Percentiles rank a stretch among this genome's conserved stretches.
These are phyloP conservation scores for Pythium monospermum DNA, from an alignment of 352 stramenopile genomes.

Conservation along the genomic window DNA sequence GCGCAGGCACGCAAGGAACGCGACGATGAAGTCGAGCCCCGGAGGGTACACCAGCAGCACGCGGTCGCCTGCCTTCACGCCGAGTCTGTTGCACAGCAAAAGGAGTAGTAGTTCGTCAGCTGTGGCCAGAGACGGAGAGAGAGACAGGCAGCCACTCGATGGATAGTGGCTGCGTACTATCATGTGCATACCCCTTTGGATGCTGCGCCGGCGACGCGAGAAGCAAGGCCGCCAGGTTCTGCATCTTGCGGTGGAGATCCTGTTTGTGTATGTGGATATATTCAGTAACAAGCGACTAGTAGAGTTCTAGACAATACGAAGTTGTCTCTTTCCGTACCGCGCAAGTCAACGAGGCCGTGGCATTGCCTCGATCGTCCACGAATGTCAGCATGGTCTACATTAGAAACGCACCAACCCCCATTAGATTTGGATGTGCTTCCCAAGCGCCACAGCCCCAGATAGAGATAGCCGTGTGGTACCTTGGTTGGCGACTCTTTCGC, in stretches of 20 bases:
- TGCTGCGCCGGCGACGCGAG: conserved; percentile 42
- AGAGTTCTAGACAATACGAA: background rate
- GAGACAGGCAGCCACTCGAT: background rate
- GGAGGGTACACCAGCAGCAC: conserved; percentile 97
- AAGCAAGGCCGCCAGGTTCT: conserved; percentile 68
- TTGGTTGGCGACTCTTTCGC: conserved; percentile 60
- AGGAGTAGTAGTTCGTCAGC: conserved; percentile 4
- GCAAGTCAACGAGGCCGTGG: conserved; percentile 51
- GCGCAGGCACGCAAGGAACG: conserved; percentile 95
- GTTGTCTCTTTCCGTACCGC: conserved; percentile 26
- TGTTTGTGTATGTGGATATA: conserved; percentile 12
- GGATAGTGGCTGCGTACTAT: no score
- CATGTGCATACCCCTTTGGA: conserved; percentile 49
- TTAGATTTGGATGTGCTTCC: background rate
- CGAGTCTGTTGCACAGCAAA: conserved; percentile 30
- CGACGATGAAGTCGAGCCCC: conserved; percentile 96
- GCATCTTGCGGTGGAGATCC: conserved; percentile 62
- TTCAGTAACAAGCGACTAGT: background rate
- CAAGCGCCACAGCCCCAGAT: no score
- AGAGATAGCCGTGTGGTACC: no score
- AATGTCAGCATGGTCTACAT: conserved; percentile 79
- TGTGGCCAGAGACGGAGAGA: conserved; percentile 1
- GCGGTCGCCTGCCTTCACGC: conserved; percentile 59
- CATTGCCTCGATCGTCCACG: conserved; percentile 56
- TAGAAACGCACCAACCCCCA: no score